Evolutionary conservation across 441 rosid species (phyloP).

Genomic region (Capsella rubella): DNA sequence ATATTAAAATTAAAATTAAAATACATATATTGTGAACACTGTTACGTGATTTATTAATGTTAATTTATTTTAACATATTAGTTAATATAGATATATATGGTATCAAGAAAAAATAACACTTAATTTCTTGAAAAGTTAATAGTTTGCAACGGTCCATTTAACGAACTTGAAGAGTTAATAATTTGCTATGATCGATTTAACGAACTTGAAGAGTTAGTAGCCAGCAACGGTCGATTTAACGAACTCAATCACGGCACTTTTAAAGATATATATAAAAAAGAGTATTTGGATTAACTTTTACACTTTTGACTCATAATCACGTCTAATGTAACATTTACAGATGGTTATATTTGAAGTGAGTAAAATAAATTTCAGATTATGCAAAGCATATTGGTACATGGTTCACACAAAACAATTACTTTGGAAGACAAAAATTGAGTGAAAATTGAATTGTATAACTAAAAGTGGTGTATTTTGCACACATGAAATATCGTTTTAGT

Average conservation of each 20-base stretch:
- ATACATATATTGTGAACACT: not conserved
- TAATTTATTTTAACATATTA: not conserved
- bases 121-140: not conserved
- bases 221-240: too few relatives aligned
- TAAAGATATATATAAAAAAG: too few relatives aligned
- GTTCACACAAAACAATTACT: not conserved
- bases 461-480: not conserved
- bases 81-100: not conserved
- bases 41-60: not conserved
- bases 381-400: not conserved
- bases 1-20: not conserved
- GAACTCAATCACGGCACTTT: not conserved
- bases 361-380: not conserved
- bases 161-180: not conserved
- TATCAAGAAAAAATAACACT: too few relatives aligned
- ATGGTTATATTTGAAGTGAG: not conserved
- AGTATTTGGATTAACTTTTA: too few relatives aligned
- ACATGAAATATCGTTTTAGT: not conserved
- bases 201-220: too few relatives aligned
- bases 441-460: not conserved
- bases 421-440: not conserved
- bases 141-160: not conserved
- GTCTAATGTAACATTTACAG: not conserved
- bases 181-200: too few relatives aligned
- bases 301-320: too few relatives aligned